Conservation (phyloP, 352 stramenopile genomes). For the Globisporangium acanthophoron region DNA sequence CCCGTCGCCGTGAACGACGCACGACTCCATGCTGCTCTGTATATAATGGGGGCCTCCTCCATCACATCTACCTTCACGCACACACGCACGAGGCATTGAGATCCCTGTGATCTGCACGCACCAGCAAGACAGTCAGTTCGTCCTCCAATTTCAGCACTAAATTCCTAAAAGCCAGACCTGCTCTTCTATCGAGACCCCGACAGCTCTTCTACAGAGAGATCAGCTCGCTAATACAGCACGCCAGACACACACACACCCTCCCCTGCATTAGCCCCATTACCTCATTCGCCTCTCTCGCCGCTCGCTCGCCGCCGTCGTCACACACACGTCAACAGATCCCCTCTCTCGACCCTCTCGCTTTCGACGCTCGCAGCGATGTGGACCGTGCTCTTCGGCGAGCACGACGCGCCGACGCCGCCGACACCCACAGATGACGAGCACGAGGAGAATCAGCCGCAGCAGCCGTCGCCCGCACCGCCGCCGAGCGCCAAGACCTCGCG, state of each 20-base stretch:
- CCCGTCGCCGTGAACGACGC: not conserved
- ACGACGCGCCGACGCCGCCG: constrained; percentile 18
- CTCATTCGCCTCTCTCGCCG: too few relatives aligned
- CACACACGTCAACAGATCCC: not conserved
- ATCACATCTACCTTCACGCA: not conserved
- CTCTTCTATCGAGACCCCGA: too few relatives aligned
- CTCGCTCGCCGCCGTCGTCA: not conserved
- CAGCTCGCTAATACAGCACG: not conserved
- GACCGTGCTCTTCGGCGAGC: constrained; percentile 57
- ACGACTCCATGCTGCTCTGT: too few relatives aligned
- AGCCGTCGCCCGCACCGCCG: not conserved
- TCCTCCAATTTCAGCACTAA: too few relatives aligned
- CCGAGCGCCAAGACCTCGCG: constrained; percentile 3
- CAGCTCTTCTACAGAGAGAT: too few relatives aligned
- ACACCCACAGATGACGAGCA: constrained; percentile 8
- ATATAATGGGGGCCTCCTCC: not conserved
- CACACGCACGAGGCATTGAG: too few relatives aligned
- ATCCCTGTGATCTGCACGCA: too few relatives aligned
- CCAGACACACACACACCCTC: not conserved
- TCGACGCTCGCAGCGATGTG: constrained; percentile 24
- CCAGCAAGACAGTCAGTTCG: too few relatives aligned
- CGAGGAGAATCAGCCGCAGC: constrained; percentile 8
- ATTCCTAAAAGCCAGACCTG: too few relatives aligned
- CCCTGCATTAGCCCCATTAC: too few relatives aligned
- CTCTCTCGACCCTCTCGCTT: too few relatives aligned